These are phyloP conservation scores for Aspergillus coremiiformis DNA, from an alignment of 495 filamentous ascomycete genomes.

Conservation along the genomic window DNA sequence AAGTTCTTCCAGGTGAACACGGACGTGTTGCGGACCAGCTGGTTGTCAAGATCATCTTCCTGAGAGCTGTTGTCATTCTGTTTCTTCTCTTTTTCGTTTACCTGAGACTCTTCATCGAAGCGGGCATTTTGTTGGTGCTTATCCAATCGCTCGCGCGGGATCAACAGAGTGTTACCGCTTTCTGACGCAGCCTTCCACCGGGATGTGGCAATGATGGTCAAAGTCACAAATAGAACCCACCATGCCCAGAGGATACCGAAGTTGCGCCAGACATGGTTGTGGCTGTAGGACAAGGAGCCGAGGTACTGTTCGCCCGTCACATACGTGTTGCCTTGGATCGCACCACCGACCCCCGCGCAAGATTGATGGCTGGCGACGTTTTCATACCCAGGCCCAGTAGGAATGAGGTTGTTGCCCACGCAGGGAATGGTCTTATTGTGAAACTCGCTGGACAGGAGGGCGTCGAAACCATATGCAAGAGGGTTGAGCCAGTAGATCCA, in stretches of 20 bases:
- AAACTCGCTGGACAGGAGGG: conserved; percentile 61
- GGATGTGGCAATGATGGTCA: conserved; percentile 34
- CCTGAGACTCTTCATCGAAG: conserved; percentile 30
- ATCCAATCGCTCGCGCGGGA: conserved; percentile 32
- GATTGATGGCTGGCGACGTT: conserved; percentile 29
- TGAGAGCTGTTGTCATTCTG: conserved; percentile 6
- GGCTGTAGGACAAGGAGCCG: conserved; percentile 41
- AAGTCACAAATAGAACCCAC: conserved; percentile 35
- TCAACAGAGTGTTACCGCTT: conserved; percentile 27
- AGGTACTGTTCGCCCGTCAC: conserved; percentile 46
- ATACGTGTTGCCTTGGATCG: conserved; percentile 34
- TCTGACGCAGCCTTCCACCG: conserved; percentile 32
- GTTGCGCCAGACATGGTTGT: conserved; percentile 43
- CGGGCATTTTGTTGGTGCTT: conserved; percentile 12
- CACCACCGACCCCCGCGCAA: conserved; percentile 49
- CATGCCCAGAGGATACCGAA: conserved; percentile 43
- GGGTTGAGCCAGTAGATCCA: conserved; percentile 74
- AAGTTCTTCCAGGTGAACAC: conserved; percentile 58
- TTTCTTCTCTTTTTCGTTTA: conserved; percentile 15
- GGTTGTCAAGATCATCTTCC: conserved; percentile 14
- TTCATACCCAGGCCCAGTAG: conserved; percentile 27
- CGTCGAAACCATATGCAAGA: conserved; percentile 64
- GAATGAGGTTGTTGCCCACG: conserved; percentile 42
- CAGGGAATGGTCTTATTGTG: conserved; percentile 43
- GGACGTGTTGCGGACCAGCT: conserved; percentile 43